A percentile compares a stretch with the other conserved stretches of the same genome.
These are phyloP conservation scores for Hypsizygus marmoreus DNA, from an alignment of 768 basidiomycete species.

Conservation along the genomic window DNA sequence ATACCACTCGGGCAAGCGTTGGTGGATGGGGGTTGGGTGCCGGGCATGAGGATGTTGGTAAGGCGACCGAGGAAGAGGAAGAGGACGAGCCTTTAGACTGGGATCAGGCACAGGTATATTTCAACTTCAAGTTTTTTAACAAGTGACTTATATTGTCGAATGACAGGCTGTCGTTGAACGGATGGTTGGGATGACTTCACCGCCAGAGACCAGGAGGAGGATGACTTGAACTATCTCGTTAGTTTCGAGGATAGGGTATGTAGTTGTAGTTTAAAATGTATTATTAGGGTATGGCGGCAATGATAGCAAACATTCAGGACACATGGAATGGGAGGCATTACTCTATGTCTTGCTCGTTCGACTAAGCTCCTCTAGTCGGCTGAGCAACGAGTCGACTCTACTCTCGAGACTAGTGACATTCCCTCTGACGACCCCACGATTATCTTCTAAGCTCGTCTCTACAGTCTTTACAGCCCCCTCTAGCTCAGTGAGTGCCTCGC, in stretches of 20 bases:
- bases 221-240: too few relatives aligned
- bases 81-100: constrained; percentile 66
- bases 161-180: constrained; percentile 54
- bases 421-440: constrained; percentile 65
- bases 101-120: constrained; percentile 66
- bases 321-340: too few relatives aligned
- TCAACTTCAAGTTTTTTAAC: neutral
- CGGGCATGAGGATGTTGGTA: constrained; percentile 51
- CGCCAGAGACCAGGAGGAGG: constrained; percentile 32
- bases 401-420: constrained; percentile 75
- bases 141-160: neutral
- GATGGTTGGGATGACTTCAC: constrained; percentile 56
- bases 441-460: constrained; percentile 75
- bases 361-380: constrained; percentile 43
- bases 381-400: constrained; percentile 42
- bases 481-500: constrained; percentile 67
- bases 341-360: constrained; percentile 12
- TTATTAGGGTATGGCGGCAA: neutral
- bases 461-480: constrained; percentile 68
- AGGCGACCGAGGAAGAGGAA: constrained; percentile 57
- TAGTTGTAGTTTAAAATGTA: constrained; percentile 12
- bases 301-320: neutral
- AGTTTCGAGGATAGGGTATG: constrained; percentile 1
- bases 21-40: constrained; percentile 78
- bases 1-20: constrained; percentile 46